Base-by-base conservation (phyloP, 2,329 filamentous ascomycete genomes). In the Achaetomium macrosporum region DNA sequence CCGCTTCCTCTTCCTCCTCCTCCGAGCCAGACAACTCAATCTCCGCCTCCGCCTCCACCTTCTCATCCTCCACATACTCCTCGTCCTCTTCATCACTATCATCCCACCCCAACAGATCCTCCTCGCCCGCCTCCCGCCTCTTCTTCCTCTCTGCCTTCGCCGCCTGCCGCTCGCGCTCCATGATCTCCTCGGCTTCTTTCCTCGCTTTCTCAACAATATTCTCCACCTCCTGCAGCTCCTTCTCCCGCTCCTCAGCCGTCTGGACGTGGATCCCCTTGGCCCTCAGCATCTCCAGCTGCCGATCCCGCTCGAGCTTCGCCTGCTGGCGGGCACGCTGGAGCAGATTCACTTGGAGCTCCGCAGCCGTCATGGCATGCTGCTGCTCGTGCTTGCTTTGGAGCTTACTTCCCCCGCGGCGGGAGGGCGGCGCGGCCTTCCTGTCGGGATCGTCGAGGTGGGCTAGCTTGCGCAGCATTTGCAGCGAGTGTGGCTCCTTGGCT, bases 151-250 rank as follows among this genome's bases (percentile, higher is more conserved):
- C 78, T 64, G 83, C 82, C 71, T 88, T 92, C 0, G 82, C 83
- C 42, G 82, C 83, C 29, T 81, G 85, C 58, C 83, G 83, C 70
- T 99, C 93, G 45, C 83, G 76, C 62, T 86, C 82, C 69, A 85
- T 86, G 46, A 97, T 84, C 60, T 87, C 84, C 42, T 87, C 81
- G 2, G 85, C 91, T 65, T 97, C 89, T 56, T 83, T 77, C 53
- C 90, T 79, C 17, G 91, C 92, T 63, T 85, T 90, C 44, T 92
- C 86, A 25, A 97, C 81, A 55, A 97, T 79, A 63, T 96, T 87
- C 61, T 97, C 93, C 12, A 96, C 83, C 54, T 91, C 83, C 53
- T 87, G 83, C 68, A 90, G 82, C 66, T 95, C 87, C 33, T 82
- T 81, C 64, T 91, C 87, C 17, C 88, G 83, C 67, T 99, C 91